These are phyloP conservation scores for Pisolithus sp. DNA, from an alignment of 768 basidiomycete genomes.

Conservation along the genomic window DNA sequence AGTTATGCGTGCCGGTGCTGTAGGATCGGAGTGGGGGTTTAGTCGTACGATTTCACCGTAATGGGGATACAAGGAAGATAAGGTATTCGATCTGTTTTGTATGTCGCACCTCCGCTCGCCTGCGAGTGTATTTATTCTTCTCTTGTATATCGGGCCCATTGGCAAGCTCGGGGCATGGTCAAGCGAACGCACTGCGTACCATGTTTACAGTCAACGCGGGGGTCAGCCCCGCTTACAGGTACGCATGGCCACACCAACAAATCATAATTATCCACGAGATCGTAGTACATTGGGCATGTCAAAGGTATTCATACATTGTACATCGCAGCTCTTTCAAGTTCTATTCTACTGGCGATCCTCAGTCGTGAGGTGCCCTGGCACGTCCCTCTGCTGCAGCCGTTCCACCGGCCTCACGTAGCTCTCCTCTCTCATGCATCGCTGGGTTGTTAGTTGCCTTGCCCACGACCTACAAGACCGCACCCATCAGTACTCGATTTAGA, in stretches of 20 bases:
- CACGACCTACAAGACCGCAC: slow-evolving; percentile 30
- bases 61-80: slow-evolving; percentile 3
- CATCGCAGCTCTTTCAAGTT: not conserved
- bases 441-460: slow-evolving; percentile 45
- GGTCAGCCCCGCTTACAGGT: too few species aligned
- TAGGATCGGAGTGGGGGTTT: not conserved
- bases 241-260: too few species aligned
- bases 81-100: slow-evolving; percentile 14
- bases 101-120: slow-evolving; percentile 5
- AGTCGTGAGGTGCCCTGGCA: slow-evolving; percentile 40
- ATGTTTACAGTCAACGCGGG: too few species aligned
- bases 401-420: slow-evolving; percentile 47
- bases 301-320: not conserved
- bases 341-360: too few species aligned
- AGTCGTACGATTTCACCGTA: not conserved
- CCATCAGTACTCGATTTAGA: too few species aligned
- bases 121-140: not conserved
- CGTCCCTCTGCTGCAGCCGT: slow-evolving; percentile 38
- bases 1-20: not conserved
- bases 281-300: not conserved
- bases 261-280: too few species aligned
- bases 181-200: too few species aligned
- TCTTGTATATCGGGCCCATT: not conserved
- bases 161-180: not conserved
- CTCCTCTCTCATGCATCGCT: slow-evolving; percentile 51